A percentile compares a stretch with the other conserved stretches of the same genome.
Evolutionary conservation across 306 rosid genomes (phyloP).

Genomic region (Canavalia ensiformis): DNA sequence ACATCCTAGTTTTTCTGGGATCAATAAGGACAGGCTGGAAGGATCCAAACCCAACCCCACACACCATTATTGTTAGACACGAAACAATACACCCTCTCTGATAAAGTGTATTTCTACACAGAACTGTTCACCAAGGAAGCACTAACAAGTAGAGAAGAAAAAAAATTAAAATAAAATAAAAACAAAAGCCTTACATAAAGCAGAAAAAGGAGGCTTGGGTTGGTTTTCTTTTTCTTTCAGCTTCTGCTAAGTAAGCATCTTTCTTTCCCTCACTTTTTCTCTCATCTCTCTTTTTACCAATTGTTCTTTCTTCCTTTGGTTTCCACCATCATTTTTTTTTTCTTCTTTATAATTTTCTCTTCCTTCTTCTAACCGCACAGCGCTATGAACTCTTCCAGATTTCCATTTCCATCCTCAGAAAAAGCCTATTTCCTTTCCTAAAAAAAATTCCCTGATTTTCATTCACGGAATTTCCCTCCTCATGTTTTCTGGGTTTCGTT

Average conservation of each 20-base stretch:
- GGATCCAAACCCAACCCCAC: conserved; percentile 73
- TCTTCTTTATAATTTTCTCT: not conserved
- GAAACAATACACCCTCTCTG: conserved; percentile 4
- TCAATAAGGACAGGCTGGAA: conserved; percentile 74
- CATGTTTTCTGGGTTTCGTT: conserved; percentile 31
- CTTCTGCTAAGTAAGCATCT: conserved; percentile 43
- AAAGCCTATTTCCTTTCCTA: not conserved
- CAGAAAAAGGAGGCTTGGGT: conserved; percentile 29
- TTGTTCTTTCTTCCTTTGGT: not conserved
- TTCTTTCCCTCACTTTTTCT: conserved; percentile 10
- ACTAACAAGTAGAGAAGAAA: not conserved
- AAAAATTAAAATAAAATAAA: not conserved
- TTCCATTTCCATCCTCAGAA: not conserved
- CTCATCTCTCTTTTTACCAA: not conserved
- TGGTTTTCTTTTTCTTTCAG: conserved; percentile 33
- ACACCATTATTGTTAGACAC: conserved; percentile 57
- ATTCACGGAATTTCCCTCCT: not conserved
- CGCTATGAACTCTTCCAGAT: not conserved
- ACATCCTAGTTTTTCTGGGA: conserved; percentile 50
- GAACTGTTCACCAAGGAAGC: not conserved
- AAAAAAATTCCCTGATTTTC: conserved; percentile 36
- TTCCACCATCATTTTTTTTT: not conserved
- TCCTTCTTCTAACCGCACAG: not conserved
- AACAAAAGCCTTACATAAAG: conserved; percentile 18
- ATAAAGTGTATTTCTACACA: conserved; percentile 33